Conservation (phyloP, 2,329 filamentous ascomycete species). For the Alternaria sp. region DNA sequence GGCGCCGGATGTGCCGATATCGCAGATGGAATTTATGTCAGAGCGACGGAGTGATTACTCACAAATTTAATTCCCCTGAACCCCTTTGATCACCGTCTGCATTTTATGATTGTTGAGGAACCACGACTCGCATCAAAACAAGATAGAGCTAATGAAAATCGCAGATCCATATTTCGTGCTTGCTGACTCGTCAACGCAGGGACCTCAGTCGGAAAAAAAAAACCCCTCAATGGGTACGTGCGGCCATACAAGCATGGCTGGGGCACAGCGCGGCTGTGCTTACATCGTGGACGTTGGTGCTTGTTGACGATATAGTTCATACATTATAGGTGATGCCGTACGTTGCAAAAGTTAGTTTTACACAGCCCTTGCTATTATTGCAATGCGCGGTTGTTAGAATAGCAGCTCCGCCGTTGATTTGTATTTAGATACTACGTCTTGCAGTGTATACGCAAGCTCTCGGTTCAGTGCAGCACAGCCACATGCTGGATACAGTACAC, state of each 20-base stretch:
- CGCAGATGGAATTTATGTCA: background rate
- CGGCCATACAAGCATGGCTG: background rate
- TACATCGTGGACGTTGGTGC: background rate
- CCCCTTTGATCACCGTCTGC: background rate
- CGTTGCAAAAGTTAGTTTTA: background rate
- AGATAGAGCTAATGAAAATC: constrained; percentile 6
- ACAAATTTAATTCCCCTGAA: background rate
- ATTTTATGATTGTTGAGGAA: constrained; percentile 1
- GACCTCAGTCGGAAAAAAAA: background rate
- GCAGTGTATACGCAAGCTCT: background rate
- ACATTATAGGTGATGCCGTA: background rate
- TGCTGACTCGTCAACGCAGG: constrained; percentile 2
- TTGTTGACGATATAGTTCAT: background rate
- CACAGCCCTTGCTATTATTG: background rate
- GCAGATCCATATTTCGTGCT: background rate
- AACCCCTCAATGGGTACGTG: background rate
- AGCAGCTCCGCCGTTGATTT: background rate
- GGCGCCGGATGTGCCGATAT: background rate
- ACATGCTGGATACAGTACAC: background rate
- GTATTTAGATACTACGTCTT: background rate
- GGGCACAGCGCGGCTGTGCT: background rate
- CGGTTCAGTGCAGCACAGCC: background rate
- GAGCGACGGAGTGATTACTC: background rate
- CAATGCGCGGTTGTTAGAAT: background rate
- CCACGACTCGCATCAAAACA: constrained; percentile 2